These are phyloP conservation scores for Mucor velutinosus DNA, from an alignment of 371 early-diverging fungal species.

Conservation along the genomic window DNA sequence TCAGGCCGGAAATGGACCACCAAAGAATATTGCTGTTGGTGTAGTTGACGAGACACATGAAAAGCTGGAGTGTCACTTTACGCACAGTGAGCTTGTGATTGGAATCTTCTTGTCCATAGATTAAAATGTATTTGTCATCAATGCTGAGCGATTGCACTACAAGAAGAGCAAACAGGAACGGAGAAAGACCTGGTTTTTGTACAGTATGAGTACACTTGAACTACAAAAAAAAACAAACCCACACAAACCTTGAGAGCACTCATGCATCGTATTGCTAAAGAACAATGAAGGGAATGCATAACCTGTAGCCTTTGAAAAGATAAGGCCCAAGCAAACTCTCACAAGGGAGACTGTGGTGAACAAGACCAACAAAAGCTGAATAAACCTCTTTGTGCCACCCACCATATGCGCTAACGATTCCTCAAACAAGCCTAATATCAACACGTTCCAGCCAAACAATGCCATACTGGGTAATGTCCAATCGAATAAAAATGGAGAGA, in stretches of 20 bases:
- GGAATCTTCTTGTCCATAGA: constrained; percentile 40
- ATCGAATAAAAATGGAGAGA: constrained; percentile 52
- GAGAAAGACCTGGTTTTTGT: constrained; percentile 47
- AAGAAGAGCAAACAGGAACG: constrained; percentile 59
- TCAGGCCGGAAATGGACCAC: constrained; percentile 62
- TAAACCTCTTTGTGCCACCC: constrained; percentile 49
- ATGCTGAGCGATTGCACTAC: constrained; percentile 60
- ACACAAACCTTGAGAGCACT: constrained; percentile 61
- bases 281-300: constrained; percentile 60
- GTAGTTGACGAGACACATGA: constrained; percentile 58
- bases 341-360: constrained; percentile 31
- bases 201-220: neutral
- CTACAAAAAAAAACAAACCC: neutral
- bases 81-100: constrained; percentile 45
- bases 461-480: constrained; percentile 35
- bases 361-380: constrained; percentile 33
- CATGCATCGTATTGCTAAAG: constrained; percentile 63
- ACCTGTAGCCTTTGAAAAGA: constrained; percentile 60
- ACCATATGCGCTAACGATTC: constrained; percentile 50
- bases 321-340: constrained; percentile 50
- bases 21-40: constrained; percentile 59
- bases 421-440: constrained; percentile 55
- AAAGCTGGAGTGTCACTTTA: constrained; percentile 50
- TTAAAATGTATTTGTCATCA: constrained; percentile 53
- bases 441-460: constrained; percentile 47